Conservation (phyloP, 768 basidiomycete genomes). For the Termitomyces bulborhizus region DNA sequence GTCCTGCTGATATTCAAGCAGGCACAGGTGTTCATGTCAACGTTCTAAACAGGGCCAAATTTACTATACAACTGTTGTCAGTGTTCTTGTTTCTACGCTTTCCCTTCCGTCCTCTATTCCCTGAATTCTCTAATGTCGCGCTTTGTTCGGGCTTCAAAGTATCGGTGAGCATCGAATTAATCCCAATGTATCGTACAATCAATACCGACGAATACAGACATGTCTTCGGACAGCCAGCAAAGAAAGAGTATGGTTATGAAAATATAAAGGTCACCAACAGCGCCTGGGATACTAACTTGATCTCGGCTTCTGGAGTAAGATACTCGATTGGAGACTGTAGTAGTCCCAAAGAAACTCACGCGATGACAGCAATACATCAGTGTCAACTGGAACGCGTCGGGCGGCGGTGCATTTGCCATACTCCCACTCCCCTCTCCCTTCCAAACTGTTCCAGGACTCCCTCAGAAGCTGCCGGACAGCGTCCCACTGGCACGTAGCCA, state of each 20-base stretch:
- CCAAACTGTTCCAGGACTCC: constrained; percentile 45
- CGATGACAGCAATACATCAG: constrained; percentile 68
- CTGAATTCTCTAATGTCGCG: constrained; percentile 54
- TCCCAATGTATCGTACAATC: neutral
- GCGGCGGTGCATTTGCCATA: constrained; percentile 93
- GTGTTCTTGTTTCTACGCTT: neutral
- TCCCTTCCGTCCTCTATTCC: neutral
- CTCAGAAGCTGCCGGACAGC: constrained; percentile 84
- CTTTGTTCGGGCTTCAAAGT: constrained; percentile 83
- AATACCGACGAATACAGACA: constrained; percentile 46
- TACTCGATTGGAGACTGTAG: neutral
- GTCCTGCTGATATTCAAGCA: no score
- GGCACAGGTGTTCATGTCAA: no score
- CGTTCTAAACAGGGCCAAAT: constrained; percentile 8
- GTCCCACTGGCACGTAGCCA: constrained; percentile 88
- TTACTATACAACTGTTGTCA: neutral
- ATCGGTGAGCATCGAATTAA: constrained; percentile 46
- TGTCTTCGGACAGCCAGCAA: constrained; percentile 84
- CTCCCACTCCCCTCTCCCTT: constrained; percentile 79
- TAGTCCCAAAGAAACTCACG: constrained; percentile 5
- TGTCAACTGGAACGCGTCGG: constrained; percentile 91
- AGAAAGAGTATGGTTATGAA: constrained; percentile 77
- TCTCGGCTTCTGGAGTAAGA: constrained; percentile 77
- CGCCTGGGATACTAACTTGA: constrained; percentile 95
- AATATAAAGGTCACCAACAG: constrained; percentile 83